Percentiles rank a stretch among this genome's conserved stretches.
Evolutionary conservation across 257 asterid genomes (phyloP).

Genomic region (Anisodus tanguticus): DNA sequence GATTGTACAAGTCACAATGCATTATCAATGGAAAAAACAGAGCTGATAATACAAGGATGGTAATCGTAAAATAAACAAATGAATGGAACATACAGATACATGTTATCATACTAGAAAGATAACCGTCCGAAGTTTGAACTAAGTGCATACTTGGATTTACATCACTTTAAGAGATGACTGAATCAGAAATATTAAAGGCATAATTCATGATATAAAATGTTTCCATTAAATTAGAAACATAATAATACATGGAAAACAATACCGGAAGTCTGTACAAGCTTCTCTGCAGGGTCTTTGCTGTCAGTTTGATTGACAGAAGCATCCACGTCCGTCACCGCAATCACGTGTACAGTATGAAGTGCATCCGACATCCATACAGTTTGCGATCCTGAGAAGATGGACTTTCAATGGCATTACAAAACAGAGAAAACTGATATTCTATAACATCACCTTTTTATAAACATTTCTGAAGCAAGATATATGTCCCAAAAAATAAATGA

Average conservation of each 20-base stretch:
- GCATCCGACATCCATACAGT: slow-evolving; percentile 86
- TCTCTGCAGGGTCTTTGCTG: slow-evolving; percentile 46
- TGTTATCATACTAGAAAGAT: neutral
- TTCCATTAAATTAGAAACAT: neutral
- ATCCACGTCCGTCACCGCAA: slow-evolving; percentile 55
- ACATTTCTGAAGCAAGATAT: slow-evolving; percentile 4
- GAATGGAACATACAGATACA: neutral
- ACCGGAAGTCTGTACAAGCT: slow-evolving; percentile 60
- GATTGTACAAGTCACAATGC: neutral
- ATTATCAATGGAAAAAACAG: neutral
- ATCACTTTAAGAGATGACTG: neutral
- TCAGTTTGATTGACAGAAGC: slow-evolving; percentile 48
- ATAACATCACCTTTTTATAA: slow-evolving; percentile 9
- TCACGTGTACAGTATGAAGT: slow-evolving; percentile 62
- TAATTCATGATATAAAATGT: neutral
- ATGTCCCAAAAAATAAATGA: neutral
- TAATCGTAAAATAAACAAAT: slow-evolving; percentile 5
- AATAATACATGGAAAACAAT: slow-evolving; percentile 22
- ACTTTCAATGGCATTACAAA: neutral
- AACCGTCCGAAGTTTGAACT: neutral
- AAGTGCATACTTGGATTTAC: neutral
- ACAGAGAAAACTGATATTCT: neutral
- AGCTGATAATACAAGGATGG: slow-evolving; percentile 13
- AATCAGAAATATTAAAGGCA: slow-evolving; percentile 10
- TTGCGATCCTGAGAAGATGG: slow-evolving; percentile 61